Conservation (phyloP, 2,329 filamentous ascomycete species). For the Periglandula ipomoeae region DNA sequence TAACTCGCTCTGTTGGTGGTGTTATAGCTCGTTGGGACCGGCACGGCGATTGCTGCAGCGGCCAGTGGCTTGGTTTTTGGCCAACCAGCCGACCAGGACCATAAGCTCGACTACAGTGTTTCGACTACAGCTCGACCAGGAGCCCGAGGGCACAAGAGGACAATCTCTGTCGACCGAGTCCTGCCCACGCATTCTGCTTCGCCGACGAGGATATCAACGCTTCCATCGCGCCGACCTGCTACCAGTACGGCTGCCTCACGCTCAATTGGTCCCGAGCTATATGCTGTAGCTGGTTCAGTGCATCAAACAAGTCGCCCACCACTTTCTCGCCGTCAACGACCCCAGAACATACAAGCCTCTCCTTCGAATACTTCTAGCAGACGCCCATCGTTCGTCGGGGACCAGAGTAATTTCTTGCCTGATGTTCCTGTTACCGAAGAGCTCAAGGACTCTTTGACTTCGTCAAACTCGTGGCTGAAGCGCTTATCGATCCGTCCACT, state of each 20-base stretch:
- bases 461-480: slow-evolving; percentile 62
- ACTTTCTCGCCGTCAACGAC: slow-evolving; percentile 28
- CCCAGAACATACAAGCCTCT: slow-evolving; percentile 30
- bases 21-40: slow-evolving; percentile 49
- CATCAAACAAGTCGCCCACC: slow-evolving; percentile 24
- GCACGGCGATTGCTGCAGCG: slow-evolving; percentile 52
- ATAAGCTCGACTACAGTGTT: slow-evolving; percentile 14
- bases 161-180: slow-evolving; percentile 26
- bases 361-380: slow-evolving; percentile 29
- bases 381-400: slow-evolving; percentile 31
- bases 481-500: slow-evolving; percentile 57
- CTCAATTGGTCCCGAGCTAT: neutral
- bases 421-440: slow-evolving; percentile 28
- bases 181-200: slow-evolving; percentile 10
- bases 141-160: slow-evolving; percentile 18
- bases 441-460: slow-evolving; percentile 48
- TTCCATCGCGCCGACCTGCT: slow-evolving; percentile 8
- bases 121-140: slow-evolving; percentile 10
- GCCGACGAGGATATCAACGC: slow-evolving; percentile 1
- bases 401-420: neutral
- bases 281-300: slow-evolving; percentile 20
- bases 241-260: slow-evolving; percentile 4
- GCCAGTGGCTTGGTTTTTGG: slow-evolving; percentile 51
- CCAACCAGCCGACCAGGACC: slow-evolving; percentile 36
- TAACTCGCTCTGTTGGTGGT: slow-evolving; percentile 14